Percentiles rank a stretch among this genome's conserved stretches.
These are phyloP conservation scores for Hippophae tibetana DNA, from an alignment of 306 rosid species.

Conservation along the genomic window DNA sequence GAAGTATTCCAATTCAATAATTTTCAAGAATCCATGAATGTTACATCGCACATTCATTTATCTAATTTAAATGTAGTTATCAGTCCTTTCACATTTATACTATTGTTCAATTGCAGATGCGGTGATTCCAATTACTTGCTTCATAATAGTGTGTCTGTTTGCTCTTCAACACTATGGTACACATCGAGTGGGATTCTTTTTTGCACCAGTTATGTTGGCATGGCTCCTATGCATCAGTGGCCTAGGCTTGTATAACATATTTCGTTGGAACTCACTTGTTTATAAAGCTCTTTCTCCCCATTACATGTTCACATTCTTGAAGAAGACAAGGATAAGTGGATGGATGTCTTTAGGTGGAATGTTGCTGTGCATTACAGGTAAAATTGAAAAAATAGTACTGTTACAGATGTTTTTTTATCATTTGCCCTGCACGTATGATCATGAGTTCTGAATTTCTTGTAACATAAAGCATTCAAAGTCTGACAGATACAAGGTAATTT, in stretches of 20 bases:
- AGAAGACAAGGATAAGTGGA: slow-evolving; percentile 85
- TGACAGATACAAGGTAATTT: too few species aligned
- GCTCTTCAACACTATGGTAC: slow-evolving; percentile 99
- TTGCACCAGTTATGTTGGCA: slow-evolving; percentile 78
- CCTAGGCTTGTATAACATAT: slow-evolving; percentile 79
- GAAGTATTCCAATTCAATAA: too few species aligned
- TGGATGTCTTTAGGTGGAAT: slow-evolving; percentile 99
- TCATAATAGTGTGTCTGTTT: slow-evolving; percentile 86
- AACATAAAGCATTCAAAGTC: background rate
- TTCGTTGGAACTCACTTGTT: slow-evolving; percentile 63
- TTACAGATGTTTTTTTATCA: too few species aligned
- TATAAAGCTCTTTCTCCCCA: slow-evolving; percentile 88
- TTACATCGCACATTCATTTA: too few species aligned
- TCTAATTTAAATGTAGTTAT: too few species aligned
- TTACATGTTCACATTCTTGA: slow-evolving; percentile 92
- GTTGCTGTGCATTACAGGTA: slow-evolving; percentile 90
- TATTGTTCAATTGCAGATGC: slow-evolving; percentile 59
- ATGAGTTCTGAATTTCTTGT: too few species aligned
- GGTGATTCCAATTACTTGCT: slow-evolving; percentile 86
- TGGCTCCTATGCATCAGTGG: slow-evolving; percentile 95
- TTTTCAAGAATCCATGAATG: too few species aligned
- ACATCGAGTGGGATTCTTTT: slow-evolving; percentile 87
- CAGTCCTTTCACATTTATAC: slow-evolving; percentile 2
- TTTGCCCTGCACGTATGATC: too few species aligned
- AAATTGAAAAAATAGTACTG: slow-evolving; percentile 6